Conservation (phyloP, 2,329 filamentous ascomycete genomes). For the Meredithiella fracta region DNA sequence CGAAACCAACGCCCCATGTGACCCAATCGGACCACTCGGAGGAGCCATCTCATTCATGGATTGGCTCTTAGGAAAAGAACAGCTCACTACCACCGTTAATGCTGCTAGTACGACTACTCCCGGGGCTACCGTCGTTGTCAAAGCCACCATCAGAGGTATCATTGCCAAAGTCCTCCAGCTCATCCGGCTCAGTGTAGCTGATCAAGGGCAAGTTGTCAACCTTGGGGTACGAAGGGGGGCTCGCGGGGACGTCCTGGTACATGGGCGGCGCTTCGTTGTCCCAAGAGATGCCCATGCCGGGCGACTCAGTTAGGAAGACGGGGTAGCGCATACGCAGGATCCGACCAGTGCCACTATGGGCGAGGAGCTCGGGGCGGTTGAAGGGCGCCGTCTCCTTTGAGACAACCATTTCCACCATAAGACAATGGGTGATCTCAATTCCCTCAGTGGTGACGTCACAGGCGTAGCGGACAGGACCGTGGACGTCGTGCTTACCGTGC, state of each 20-base stretch:
- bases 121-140: neutral
- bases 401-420: constrained; percentile 86
- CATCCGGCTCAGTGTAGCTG: constrained; percentile 11
- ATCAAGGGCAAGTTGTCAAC: constrained; percentile 4
- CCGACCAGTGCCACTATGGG: constrained; percentile 76
- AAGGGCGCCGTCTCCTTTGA: constrained; percentile 73
- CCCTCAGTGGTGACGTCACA: constrained; percentile 67
- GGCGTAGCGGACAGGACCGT: constrained; percentile 36
- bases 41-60: neutral
- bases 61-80: neutral
- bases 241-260: constrained; percentile 82
- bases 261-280: constrained; percentile 89
- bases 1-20: neutral
- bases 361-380: constrained; percentile 49
- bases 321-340: constrained; percentile 88
- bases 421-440: constrained; percentile 63
- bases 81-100: constrained; percentile 7
- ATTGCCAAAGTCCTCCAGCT: constrained; percentile 7
- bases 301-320: constrained; percentile 63
- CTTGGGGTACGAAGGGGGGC: constrained; percentile 53
- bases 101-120: constrained; percentile 11
- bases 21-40: neutral
- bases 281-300: constrained; percentile 84
- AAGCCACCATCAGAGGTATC: neutral
- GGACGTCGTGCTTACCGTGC: constrained; percentile 8